Evolutionary conservation across 2,329 filamentous ascomycete species (phyloP).

Genomic region (Alternaria sp.): DNA sequence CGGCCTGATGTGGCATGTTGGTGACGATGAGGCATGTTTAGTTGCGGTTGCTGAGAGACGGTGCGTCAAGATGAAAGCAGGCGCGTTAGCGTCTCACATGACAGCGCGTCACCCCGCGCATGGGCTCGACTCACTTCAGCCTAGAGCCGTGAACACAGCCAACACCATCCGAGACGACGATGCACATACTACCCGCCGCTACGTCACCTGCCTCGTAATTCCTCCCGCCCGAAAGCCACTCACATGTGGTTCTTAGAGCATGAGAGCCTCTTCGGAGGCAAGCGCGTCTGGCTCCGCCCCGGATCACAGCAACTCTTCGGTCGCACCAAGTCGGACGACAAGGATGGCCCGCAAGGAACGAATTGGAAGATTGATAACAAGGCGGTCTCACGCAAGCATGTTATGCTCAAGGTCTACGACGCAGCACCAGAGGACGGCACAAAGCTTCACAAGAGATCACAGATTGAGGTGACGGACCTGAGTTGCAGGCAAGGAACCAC

Average conservation of each 20-base stretch:
- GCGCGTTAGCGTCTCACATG: conserved; percentile 18
- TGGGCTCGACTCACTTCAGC: conserved; percentile 6
- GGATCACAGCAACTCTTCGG: conserved; percentile 88
- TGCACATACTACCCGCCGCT: conserved; percentile 1
- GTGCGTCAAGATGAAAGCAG: not conserved
- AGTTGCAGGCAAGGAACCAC: conserved; percentile 81
- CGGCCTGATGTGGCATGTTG: not conserved
- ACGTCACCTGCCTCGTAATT: not conserved
- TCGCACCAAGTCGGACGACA: conserved; percentile 71
- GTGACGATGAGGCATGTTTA: not conserved
- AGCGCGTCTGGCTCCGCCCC: conserved; percentile 82
- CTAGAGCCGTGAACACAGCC: conserved; percentile 4
- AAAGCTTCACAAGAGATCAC: conserved; percentile 70
- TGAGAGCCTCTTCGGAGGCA: conserved; percentile 64
- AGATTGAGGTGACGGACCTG: conserved; percentile 77
- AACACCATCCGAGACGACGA: not conserved
- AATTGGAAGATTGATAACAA: conserved; percentile 74
- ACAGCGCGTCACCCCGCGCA: conserved; percentile 19
- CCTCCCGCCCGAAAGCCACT: not conserved
- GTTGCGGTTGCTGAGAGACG: not conserved
- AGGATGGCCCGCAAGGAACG: conserved; percentile 45
- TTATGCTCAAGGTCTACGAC: conserved; percentile 75
- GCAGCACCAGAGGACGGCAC: conserved; percentile 73
- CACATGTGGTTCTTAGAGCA: conserved; percentile 65
- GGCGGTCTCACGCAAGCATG: conserved; percentile 87